Base-by-base conservation (phyloP, 1,284 basidiomycete species). In the Ganoderma sinense region DNA sequence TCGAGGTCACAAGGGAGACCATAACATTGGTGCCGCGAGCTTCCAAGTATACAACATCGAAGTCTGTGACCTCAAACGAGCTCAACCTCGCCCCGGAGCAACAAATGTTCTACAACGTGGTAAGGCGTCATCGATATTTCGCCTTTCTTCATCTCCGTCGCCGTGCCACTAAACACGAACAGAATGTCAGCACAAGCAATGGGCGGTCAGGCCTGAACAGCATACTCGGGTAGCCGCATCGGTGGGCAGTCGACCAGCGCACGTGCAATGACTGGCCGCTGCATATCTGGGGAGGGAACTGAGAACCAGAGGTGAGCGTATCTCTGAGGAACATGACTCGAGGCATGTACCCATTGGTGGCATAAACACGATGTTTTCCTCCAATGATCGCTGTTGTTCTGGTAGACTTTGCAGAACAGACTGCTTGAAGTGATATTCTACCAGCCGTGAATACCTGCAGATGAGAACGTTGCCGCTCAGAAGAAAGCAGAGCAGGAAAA, bases 341-440 rank as follows among this genome's bases (percentile, higher is more conserved):
- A 33, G 29, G 36, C 26, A 16, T 91, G 66, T 74, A 95, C 94
- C 85, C 93, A 97, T 97, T 0, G 88, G 87, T 36, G 91, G 93
- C 74, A 90, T 89, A 78, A 87, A 94, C 68, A 86, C 86, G 66
- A 84, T 85, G 14, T 86, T 84, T 73, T 97, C 95, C 69, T 95
- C 93, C 66, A 96, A 82, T 59, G 89, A 87, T 39, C 89, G 86
- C 75, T 97, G 90, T 65, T 88, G 85, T 60, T 88, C 88, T 0
- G 96, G 96, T 43, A 97, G 82, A 72, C 91, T 88, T 74, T 95
- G 92, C 45, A 97, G 83, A 1, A 96, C 94, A 0, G 92, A 89
- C 43, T 87, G 82, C 65, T 87, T 86, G 73, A 93, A 92, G 78
- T 97, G 94, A 23, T 88, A 84, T 74, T 94, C 93, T 2, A 92